A percentile compares a stretch with the other conserved stretches of the same genome.
Conservation (phyloP, 164 flowering plant species). For the Aristolochia californica region DNA sequence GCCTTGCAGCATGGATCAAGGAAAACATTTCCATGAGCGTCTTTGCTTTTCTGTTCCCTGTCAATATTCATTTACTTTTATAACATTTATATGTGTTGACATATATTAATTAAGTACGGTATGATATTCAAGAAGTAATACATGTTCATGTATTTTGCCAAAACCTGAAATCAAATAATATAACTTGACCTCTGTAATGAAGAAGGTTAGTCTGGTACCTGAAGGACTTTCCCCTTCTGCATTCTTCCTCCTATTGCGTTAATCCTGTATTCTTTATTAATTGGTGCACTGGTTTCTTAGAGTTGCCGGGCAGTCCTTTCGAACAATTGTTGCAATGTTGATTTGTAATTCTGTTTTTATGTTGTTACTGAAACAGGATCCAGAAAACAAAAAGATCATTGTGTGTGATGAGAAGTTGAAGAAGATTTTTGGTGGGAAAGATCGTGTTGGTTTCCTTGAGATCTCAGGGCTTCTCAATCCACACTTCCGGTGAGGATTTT, state of each 20-base stretch:
- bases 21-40: too few relatives aligned
- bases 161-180: too few relatives aligned
- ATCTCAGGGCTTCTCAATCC: constrained; percentile 69
- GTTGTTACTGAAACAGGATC: constrained; percentile 66
- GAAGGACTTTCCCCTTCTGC: too few relatives aligned
- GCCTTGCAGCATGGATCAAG: too few relatives aligned
- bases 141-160: too few relatives aligned
- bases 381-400: constrained; percentile 73
- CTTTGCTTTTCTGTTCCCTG: too few relatives aligned
- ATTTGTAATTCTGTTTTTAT: not conserved
- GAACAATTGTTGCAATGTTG: not conserved
- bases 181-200: too few relatives aligned
- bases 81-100: too few relatives aligned
- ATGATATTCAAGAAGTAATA: too few relatives aligned
- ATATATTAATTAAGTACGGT: too few relatives aligned
- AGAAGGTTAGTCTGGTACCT: too few relatives aligned
- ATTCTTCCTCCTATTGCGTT: not conserved
- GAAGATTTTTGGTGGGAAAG: constrained; percentile 69
- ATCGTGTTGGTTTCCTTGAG: constrained; percentile 89
- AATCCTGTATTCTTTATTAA: not conserved
- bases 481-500: constrained; percentile 43
- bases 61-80: too few relatives aligned
- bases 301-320: not conserved
- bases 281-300: not conserved
- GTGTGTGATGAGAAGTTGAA: constrained; percentile 91